Evolutionary conservation across 208 protist genomes (phyloP).

Genomic region (Leishmania lainsoni): DNA sequence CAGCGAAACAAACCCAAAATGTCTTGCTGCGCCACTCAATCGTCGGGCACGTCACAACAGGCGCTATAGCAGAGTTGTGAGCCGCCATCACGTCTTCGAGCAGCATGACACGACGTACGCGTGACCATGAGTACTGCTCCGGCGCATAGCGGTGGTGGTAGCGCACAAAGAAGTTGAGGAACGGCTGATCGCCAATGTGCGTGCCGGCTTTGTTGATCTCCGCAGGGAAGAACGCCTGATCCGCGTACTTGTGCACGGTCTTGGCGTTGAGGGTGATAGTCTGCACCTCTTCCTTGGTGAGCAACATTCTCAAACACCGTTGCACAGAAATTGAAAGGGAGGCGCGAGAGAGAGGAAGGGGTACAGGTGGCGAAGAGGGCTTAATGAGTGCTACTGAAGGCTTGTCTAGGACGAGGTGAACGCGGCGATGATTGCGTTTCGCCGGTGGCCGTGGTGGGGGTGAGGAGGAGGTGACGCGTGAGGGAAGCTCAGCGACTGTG

Average conservation of each 20-base stretch:
- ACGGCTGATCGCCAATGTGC: conserved; percentile 35
- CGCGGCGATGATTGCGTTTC: background rate
- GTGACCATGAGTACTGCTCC: conserved; percentile 61
- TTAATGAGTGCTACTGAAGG: background rate
- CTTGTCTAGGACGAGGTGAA: background rate
- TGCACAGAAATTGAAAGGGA: background rate
- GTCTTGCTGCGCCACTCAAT: conserved; percentile 61
- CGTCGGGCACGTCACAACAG: conserved; percentile 11
- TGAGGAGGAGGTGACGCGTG: background rate
- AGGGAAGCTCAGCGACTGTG: background rate
- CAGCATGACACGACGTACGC: conserved; percentile 39
- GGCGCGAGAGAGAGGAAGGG: conserved; percentile 23
- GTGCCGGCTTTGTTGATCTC: conserved; percentile 44
- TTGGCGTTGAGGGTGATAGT: conserved; percentile 66
- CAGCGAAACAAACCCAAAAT: conserved; percentile 58
- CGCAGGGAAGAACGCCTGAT: conserved; percentile 56
- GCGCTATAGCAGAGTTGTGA: background rate
- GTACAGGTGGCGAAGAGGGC: background rate
- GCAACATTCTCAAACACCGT: conserved; percentile 17
- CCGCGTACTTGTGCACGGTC: conserved; percentile 68
- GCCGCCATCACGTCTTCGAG: conserved; percentile 26
- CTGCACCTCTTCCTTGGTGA: conserved; percentile 46
- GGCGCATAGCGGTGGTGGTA: conserved; percentile 56
- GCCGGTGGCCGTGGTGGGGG: background rate
- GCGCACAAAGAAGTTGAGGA: conserved; percentile 71